A percentile compares a stretch with the other conserved stretches of the same genome.
Conservation (phyloP, 2,329 filamentous ascomycete species). For the Plectosphaerella plurivora region DNA sequence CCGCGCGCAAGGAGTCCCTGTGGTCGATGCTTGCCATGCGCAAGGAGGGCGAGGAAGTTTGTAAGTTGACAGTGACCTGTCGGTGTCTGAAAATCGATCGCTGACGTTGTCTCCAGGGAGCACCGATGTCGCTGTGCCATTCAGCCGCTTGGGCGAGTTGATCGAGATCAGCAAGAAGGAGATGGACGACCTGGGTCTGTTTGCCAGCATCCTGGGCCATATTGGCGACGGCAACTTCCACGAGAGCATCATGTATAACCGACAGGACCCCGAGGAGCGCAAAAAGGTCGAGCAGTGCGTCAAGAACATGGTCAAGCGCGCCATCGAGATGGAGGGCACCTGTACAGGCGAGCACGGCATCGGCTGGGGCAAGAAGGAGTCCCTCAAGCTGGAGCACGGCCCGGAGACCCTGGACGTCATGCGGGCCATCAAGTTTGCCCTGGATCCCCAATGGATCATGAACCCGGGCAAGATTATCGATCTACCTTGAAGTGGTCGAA, state of each 20-base stretch:
- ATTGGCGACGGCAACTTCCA: conserved; percentile 96
- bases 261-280: conserved; percentile 62
- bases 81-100: not conserved
- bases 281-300: conserved; percentile 77
- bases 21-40: conserved; percentile 75
- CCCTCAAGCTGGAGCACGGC: conserved; percentile 74
- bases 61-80: conserved; percentile 40
- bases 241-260: conserved; percentile 82
- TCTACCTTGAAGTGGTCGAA: too few species aligned
- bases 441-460: conserved; percentile 85
- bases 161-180: conserved; percentile 77
- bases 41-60: conserved; percentile 65
- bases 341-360: conserved; percentile 87
- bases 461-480: conserved; percentile 77
- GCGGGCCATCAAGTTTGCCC: conserved; percentile 74
- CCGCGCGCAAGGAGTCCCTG: conserved; percentile 75
- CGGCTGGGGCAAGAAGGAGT: conserved; percentile 81
- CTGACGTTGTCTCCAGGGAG: conserved; percentile 46
- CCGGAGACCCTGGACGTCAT: conserved; percentile 77
- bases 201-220: conserved; percentile 84
- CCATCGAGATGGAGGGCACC: conserved; percentile 89
- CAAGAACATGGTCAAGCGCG: conserved; percentile 85
- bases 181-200: conserved; percentile 79
- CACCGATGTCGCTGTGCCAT: conserved; percentile 80
- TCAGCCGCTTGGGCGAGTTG: conserved; percentile 69